Base-by-base conservation (phyloP, 2,329 filamentous ascomycete genomes). In the Cladophialophora bantiana region DNA sequence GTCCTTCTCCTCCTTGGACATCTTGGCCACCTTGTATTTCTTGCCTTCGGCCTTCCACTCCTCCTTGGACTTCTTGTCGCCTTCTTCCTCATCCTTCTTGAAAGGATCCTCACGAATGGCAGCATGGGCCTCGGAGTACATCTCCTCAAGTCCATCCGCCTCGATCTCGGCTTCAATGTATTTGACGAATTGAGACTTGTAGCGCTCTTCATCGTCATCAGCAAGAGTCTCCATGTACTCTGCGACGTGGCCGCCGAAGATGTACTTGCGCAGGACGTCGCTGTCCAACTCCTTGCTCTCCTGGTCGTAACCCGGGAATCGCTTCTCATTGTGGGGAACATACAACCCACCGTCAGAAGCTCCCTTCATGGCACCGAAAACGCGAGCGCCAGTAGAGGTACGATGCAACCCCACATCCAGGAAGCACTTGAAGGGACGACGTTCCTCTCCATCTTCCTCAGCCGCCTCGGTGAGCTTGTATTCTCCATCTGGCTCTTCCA, bases 201-300 rank as follows among this genome's bases (percentile, higher is more conserved):
- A 99, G 81, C 95, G 94, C 89, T 99, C 95, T 91, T 99, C 95
- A 80, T 99, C 95, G 81, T 99, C 95, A 78, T 99, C 95, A 84
- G 95, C 95, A 73, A 99, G 92, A 68, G 91, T 95, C 90, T 99
- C 95, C 95, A 99, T 99, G 90, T 99, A 99, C 89, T 99, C 95
- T 76, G 94, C 94, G 73, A 99, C 92, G 89, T 99, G 95, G 71
- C 95, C 94, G 80, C 88, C 95, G 83, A 92, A 94, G 88, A 99
- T 99, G 91, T 99, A 99, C 88, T 94, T 96, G 88, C 94, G 93
- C 81, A 99, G 92, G 75, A 89, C 91, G 83, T 99, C 95, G 78
- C 93, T 88, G 78, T 99, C 95, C 78, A 99, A 92, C 89, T 98
- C 94, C 91, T 99, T 94, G 83, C 85, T 84, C 87, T 99, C 95